Conservation (phyloP, 495 filamentous ascomycete genomes). For the Glonium stellatum region DNA sequence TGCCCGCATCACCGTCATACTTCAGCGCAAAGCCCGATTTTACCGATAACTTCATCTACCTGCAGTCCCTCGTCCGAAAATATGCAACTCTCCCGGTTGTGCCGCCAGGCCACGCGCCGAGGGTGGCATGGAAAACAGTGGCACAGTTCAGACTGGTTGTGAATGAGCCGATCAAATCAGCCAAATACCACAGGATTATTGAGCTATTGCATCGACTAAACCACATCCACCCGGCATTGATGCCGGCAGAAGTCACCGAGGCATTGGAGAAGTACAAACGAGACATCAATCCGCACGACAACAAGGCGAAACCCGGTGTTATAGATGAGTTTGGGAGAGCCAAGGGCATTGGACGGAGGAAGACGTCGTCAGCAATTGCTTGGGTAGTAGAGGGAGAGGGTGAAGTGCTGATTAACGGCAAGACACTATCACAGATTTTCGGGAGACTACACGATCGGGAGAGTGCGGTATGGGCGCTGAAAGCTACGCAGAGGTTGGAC, state of each 20-base stretch:
- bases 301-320: constrained; percentile 46
- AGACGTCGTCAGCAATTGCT: constrained; percentile 74
- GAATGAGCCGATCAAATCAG: constrained; percentile 69
- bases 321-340: constrained; percentile 72
- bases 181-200: constrained; percentile 71
- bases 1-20: constrained; percentile 84
- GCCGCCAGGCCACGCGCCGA: constrained; percentile 55
- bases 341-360: constrained; percentile 72
- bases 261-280: constrained; percentile 66
- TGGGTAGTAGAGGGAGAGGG: constrained; percentile 88
- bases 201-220: constrained; percentile 72
- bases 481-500: constrained; percentile 72
- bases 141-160: constrained; percentile 64
- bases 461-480: constrained; percentile 85
- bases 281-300: constrained; percentile 62
- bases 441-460: constrained; percentile 87
- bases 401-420: constrained; percentile 83
- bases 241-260: constrained; percentile 58
- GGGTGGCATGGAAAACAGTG: constrained; percentile 77
- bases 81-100: constrained; percentile 66
- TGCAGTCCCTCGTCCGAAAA: constrained; percentile 62
- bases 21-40: constrained; percentile 81
- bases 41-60: constrained; percentile 71
- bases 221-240: constrained; percentile 71
- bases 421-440: constrained; percentile 69